phyloP scores from a whole-genome alignment of 139 green algal genomes.

The Chlorella sp. region DNA sequence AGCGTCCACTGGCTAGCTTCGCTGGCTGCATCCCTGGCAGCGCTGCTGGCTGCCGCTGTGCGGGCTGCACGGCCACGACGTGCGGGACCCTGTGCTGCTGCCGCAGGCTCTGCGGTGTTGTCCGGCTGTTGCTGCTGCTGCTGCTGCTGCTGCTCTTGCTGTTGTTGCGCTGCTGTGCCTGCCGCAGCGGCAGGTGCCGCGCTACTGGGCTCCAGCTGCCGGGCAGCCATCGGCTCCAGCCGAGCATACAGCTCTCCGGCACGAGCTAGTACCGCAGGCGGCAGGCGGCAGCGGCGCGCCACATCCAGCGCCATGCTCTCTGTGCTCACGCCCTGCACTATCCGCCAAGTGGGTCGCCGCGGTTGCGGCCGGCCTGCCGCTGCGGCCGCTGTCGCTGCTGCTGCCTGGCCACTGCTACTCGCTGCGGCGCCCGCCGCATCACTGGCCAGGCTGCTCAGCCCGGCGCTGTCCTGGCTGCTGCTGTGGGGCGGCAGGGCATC shows the following conservation, averaged over 20 bases:
- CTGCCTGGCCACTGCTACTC: background rate
- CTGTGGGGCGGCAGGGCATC: background rate
- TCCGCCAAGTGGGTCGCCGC: conserved; percentile 58
- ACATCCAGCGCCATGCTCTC: conserved; percentile 71
- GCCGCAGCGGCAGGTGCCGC: background rate
- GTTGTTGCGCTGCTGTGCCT: background rate
- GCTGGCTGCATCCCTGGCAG: background rate
- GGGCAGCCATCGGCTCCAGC: background rate
- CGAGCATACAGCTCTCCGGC: conserved; percentile 46
- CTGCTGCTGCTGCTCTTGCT: background rate
- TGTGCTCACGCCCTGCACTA: conserved; percentile 54
- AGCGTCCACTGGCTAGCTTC: conserved; percentile 4
- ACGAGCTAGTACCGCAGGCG: conserved; percentile 26
- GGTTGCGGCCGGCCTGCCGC: background rate
- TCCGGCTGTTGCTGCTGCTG: background rate
- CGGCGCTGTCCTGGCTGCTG: background rate
- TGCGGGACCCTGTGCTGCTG: background rate
- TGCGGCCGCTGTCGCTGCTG: background rate
- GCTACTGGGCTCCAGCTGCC: background rate
- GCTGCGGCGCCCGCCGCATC: background rate
- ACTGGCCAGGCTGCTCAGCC: background rate
- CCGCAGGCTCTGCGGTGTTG: background rate
- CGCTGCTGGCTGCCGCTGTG: conserved; percentile 1
- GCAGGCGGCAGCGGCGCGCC: conserved; percentile 49
- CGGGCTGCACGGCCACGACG: background rate